Base-by-base conservation (phyloP, 2,329 filamentous ascomycete species). In the Hymenoscyphus infarciens region DNA sequence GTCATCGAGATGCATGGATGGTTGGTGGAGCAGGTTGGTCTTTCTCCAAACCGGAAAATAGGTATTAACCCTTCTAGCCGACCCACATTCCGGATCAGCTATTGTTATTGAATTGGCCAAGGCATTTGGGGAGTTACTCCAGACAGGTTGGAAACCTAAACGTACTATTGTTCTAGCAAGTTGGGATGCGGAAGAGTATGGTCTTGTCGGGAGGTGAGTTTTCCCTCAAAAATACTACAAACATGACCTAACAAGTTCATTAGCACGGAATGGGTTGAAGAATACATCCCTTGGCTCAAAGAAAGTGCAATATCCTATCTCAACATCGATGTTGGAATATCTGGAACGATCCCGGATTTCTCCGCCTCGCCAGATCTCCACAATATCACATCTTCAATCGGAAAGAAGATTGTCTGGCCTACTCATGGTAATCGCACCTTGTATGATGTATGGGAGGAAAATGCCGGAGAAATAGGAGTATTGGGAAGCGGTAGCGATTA, bases 1-100 rank as follows among this genome's bases (percentile, higher is more conserved):
- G 96, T 72, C 92, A 96, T 72, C 86, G 91, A 35, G 92, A 96
- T 75, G 89, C 92, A 0, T 94, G 91, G 90, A 86, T 87, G 15
- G 90, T 90, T 13, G 90, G 90, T 22, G 89, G 89, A 8, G 88
- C 81, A 11, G 91, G n/a, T n/a, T n/a, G n/a, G n/a, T n/a, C n/a
- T n/a, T n/a, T n/a, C n/a, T n/a, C n/a, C n/a, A n/a, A n/a, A n/a
- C n/a, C n/a, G n/a, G n/a, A n/a, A n/a, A n/a, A n/a, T n/a, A n/a
- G n/a, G n/a, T 11, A 5, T 22, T 52, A 25, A 52, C 19, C 15
- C 22, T 22, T 15, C 4, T 25, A 52, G 45, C 45, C 19, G 45
- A 52, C 22, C 45, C 45, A 25, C 45, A 52, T 13, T 52, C 45
- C 5, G 45, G 45, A 25, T 52, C 45, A 52, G n/a, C 45, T 13